Evolutionary conservation across 2,329 filamentous ascomycete genomes (phyloP), one percentile per base, ranked within the genome.

Genomic region (Fusarium avenaceum): DNA sequence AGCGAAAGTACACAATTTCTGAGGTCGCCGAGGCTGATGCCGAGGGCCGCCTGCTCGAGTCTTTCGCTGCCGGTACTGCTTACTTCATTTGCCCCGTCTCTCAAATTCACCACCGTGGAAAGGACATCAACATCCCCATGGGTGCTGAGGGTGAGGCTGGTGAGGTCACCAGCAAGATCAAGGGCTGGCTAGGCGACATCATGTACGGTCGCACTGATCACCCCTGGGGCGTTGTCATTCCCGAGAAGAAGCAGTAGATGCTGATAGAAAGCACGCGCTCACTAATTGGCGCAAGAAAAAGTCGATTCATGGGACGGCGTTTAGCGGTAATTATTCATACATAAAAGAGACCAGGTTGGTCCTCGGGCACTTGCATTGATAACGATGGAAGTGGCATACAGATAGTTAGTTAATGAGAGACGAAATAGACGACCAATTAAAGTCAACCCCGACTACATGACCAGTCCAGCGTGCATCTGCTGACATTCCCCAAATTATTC

Each of bases 61-160:
- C 92, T 2, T 97, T 97, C 76, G 92, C 92, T 9, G 89, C 92
- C 33, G 94, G 95, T 19, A 97, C 94, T 65, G 94, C 94, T 57
- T 93, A 84, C 83, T 93, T 93, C 73, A 85, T 93, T 75, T 87
- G 86, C 66, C 87, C 90, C 50, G 84, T 93, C 47, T 89, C 88
- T 7, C 81, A 86, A 48, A 89, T 93, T 74, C 87, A 90, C 77
- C 90, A 91, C 80, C 87, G 87, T 40, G 88, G 88, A 52, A 79
- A 85, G 59, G 86, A 92, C 66, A 83, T 92, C 63, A 75, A 84
- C 67, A 86, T 93, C 59, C 85, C 88, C 50, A 87, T 90, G 82
- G 85, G 84, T 50, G 79, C 81, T 50, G 79, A 84, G 55, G 84
- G 83, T 45, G 65, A 72, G 5, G 70, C 76, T n/a, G 89, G 86